Percentiles rank a stretch among this genome's conserved stretches.
Conservation (phyloP, 2,329 filamentous ascomycete species). For the Ascochyta clinopodiicola region DNA sequence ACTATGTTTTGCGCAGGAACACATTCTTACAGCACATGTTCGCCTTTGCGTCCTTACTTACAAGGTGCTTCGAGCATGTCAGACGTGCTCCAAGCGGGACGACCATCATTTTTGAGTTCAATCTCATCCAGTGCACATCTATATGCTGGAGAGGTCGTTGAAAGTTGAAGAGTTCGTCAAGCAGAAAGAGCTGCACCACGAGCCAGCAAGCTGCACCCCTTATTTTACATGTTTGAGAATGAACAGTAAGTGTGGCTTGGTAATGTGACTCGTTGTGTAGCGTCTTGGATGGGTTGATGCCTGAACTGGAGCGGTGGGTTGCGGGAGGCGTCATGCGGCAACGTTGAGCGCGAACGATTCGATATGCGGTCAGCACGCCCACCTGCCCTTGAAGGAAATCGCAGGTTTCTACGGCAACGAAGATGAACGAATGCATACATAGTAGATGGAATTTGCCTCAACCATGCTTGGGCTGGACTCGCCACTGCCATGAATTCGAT, state of each 20-base stretch:
- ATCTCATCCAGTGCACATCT: too few relatives aligned
- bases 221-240: background rate
- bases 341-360: background rate
- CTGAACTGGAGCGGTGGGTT: background rate
- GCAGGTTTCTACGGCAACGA: too few relatives aligned
- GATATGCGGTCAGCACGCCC: background rate
- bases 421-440: too few relatives aligned
- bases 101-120: too few relatives aligned
- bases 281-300: background rate
- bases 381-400: too few relatives aligned
- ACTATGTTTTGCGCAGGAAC: too few relatives aligned
- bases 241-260: background rate
- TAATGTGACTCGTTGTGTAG: background rate
- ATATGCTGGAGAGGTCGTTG: background rate
- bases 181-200: background rate
- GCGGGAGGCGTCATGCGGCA: conserved; percentile 3
- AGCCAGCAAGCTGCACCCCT: background rate
- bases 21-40: too few relatives aligned
- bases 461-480: background rate
- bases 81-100: too few relatives aligned
- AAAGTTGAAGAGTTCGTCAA: background rate
- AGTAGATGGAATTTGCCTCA: background rate
- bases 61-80: too few relatives aligned
- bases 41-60: too few relatives aligned
- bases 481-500: conserved; percentile 7